phyloP scores from a whole-genome alignment of 345 rosid genomes.

The Nephelium lappaceum region DNA sequence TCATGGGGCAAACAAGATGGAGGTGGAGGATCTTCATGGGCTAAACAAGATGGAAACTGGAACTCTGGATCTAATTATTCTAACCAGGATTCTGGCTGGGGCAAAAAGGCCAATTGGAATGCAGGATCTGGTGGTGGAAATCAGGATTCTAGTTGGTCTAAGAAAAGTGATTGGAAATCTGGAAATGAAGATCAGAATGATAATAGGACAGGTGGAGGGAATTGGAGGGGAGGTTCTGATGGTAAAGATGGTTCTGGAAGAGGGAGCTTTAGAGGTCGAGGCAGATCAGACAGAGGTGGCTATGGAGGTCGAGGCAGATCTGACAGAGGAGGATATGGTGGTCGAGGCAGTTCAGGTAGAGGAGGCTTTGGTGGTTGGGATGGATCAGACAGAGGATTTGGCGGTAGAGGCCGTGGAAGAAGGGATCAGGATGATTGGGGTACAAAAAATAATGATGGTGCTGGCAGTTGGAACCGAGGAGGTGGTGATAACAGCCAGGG shows the following conservation, averaged over 20 bases:
- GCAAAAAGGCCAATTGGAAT: constrained; percentile 26
- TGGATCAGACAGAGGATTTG: constrained; percentile 26
- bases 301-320: constrained; percentile 28
- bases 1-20: constrained; percentile 21
- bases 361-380: constrained; percentile 42
- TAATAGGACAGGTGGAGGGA: constrained; percentile 25
- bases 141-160: constrained; percentile 29
- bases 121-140: constrained; percentile 24
- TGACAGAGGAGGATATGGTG: constrained; percentile 37
- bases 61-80: constrained; percentile 5
- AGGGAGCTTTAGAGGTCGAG: constrained; percentile 34
- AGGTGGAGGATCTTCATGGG: constrained; percentile 14
- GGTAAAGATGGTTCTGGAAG: constrained; percentile 31
- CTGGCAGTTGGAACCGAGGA: constrained; percentile 34
- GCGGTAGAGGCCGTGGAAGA: constrained; percentile 48
- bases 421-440: constrained; percentile 28
- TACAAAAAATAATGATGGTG: constrained; percentile 25
- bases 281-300: constrained; percentile 29
- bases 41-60: constrained; percentile 14
- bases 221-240: constrained; percentile 31
- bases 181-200: constrained; percentile 34
- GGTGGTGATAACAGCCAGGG: constrained; percentile 22
- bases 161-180: constrained; percentile 28
- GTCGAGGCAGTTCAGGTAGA: constrained; percentile 32
- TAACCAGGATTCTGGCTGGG: constrained; percentile 36